Base-by-base conservation (phyloP, 78 protist genomes). In the Planoprotostelium fungivorum region DNA sequence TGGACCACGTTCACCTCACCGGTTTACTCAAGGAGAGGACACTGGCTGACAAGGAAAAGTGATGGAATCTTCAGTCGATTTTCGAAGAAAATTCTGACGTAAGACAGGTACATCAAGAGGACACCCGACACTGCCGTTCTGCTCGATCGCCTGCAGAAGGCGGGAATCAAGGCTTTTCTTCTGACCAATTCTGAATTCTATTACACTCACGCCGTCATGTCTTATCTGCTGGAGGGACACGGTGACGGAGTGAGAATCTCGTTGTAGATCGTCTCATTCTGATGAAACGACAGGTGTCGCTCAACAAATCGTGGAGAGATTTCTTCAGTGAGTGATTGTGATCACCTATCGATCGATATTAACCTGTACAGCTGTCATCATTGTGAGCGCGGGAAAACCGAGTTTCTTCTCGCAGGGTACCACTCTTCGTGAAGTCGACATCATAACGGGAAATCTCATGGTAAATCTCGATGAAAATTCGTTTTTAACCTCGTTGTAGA, bases 371-470 rank as follows among this genome's bases (percentile, higher is more conserved):
- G 91, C 86, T 86, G 38, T 91, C 23, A 84, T 89, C 86, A 94
- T 94, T 88, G 94, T 91, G 9, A 92, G 91, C 38, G 96, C 96
- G n/a, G 89, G 89, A 28, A 94, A 94, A 84, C 96, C 96, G 83
- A 91, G 93, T 38, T 94, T 91, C 91, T 94, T 94, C 36, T 63
- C 92, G 36, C 90, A 94, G 37, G 96, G 96, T 35, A 94, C 96
- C 63, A 88, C 94, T 10, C 89, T 94, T 38, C 86, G 96, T 84
- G 96, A 93, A 63, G 96, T 93, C 51, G 96, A 93, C 38, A 86
- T 85, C 37, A 63, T 16, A 28, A 93, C 96, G 38, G 93, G 96
- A 36, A 90, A 90, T 38, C 84, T 93, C 34, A 88, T 37, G 89
- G 90, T 86, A 5, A 1, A 84, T 1, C 23, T 29, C 86, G 16